Evolutionary conservation across 78 protist genomes (phyloP), one percentile per base, ranked within the genome.

Genomic region (Dictyostelium firmibasis): DNA sequence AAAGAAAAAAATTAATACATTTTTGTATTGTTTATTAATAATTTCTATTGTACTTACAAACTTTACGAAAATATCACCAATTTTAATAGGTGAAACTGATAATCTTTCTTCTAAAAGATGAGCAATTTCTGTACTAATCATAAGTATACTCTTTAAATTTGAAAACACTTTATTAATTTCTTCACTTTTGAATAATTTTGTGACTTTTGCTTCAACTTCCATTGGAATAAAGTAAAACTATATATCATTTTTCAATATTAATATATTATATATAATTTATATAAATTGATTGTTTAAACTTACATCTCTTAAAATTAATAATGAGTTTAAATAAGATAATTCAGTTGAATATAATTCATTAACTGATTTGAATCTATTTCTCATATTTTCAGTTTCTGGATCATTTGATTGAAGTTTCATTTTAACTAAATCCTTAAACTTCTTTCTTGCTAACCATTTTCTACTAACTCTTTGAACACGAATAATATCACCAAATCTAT

Each of bases 121-220:
- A 8, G 43, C 29, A 36, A 89, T 41, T 7, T 89, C 86, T 23
- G 57, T 44, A 47, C 86, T 81, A 44, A 89, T 67, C 18, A 38
- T 16, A 8, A 89, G 16, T 9, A 89, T 64, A 89, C 94, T 89
- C 16, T 43, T 36, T 10, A 89, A 69, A 70, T 89, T 89, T 41
- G 94, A 89, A 47, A 89, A 89, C n/a, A 89, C 72, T 57, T 81
- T 89, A 36, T 81, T 35, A 69, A 89, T 89, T 29, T 89, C 94
- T 33, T 89, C 87, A 69, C 69, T 60, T 10, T 89, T 89, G 18
- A 89, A 89, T 79, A 57, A 14, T 81, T 89, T 89, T 4, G 94
- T 89, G 3, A 89, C 94, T 35, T 50, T 78, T 25, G 94, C 94
- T n/a, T 89, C 94, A 60, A 89, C 94, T 47, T 89, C 87, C 86